Evolutionary conservation across 176 grass and related monocot genomes (phyloP).

Genomic region (Aegilops longissima): DNA sequence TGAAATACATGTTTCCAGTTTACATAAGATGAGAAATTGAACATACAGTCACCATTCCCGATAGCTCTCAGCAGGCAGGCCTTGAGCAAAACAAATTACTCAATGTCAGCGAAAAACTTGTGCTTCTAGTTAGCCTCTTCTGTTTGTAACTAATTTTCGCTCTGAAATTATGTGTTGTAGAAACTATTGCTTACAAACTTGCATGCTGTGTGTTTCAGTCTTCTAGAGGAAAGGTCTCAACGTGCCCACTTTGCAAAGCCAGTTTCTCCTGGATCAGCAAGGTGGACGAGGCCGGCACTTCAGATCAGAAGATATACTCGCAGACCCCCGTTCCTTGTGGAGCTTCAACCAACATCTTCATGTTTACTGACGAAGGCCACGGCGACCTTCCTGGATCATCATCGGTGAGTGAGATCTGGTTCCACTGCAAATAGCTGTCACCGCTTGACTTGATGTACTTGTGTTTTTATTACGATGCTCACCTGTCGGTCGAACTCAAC

Average conservation of each 20-base stretch:
- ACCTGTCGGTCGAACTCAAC: not conserved
- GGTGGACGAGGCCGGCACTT: constrained; percentile 60
- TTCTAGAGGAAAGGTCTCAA: constrained; percentile 57
- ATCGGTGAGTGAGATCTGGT: constrained; percentile 52
- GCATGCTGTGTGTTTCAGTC: constrained; percentile 39
- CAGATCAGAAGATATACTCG: constrained; percentile 94
- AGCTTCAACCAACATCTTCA: constrained; percentile 38
- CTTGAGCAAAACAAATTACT: not conserved
- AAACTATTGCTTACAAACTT: not conserved
- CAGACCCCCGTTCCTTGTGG: constrained; percentile 59
- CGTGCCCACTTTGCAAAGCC: constrained; percentile 85
- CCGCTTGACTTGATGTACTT: not conserved
- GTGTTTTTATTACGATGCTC: not conserved
- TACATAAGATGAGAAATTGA: constrained; percentile 1
- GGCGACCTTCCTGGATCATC: not conserved
- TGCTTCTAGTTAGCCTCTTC: not conserved
- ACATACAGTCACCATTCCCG: not conserved
- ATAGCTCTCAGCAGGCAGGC: not conserved
- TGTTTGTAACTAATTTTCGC: not conserved
- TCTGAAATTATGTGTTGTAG: not conserved
- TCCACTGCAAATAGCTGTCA: not conserved
- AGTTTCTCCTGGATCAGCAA: constrained; percentile 66
- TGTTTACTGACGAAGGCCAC: constrained; percentile 22
- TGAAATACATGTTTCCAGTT: constrained; percentile 7
- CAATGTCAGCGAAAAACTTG: not conserved